Evolutionary conservation across 2,329 filamentous ascomycete species (phyloP), one percentile per base, ranked within the genome.

Genomic region (Cryphonectria radicalis): DNA sequence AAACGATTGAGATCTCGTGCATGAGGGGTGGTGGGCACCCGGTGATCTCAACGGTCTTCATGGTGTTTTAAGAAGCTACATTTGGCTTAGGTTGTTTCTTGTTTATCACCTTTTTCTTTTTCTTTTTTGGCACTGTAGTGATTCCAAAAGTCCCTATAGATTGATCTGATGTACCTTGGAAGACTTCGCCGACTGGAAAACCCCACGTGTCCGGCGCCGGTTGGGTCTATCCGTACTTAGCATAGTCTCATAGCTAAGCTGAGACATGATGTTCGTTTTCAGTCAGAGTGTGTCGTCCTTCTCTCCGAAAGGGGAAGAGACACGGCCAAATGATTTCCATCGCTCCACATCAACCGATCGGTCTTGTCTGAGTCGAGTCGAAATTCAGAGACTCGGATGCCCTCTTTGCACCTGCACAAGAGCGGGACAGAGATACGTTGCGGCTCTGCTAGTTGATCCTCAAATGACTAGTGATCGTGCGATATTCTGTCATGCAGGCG

Each of bases 121-220:
- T 22, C 19, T 10, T 10, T 50, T 50, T 11, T n/a, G 19, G 22
- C 46, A 50, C 46, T 32, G 55, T 32, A 59, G 11, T 32, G 14
- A 59, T 59, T 59, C 25, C 17, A 32, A 59, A 59, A 5, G 25
- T 19, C 17, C n/a, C 11, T 17, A 13, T 57, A 22, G n/a, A 32
- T 11, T 11, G 13, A 25, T 17, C 25, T 7, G 14, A 28, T 32
- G 28, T 14, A 59, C 25, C 25, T 8, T 59, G 55, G 25, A 59
- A 17, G 25, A 59, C 55, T 19, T 59, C 60, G 60, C 60, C 37
- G 60, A 40, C 40, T 64, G 40, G 22, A 28, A n/a, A 32, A 67
- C 63, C 66, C 69, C 69, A 73, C 71, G 71, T 71, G 69, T 73
- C 50, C 55, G 57, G 50, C 69, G 66, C 69, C 71, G 63, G 71